Conservation (phyloP, 2,329 filamentous ascomycete species). For the Torrubiella hemipterigena region DNA sequence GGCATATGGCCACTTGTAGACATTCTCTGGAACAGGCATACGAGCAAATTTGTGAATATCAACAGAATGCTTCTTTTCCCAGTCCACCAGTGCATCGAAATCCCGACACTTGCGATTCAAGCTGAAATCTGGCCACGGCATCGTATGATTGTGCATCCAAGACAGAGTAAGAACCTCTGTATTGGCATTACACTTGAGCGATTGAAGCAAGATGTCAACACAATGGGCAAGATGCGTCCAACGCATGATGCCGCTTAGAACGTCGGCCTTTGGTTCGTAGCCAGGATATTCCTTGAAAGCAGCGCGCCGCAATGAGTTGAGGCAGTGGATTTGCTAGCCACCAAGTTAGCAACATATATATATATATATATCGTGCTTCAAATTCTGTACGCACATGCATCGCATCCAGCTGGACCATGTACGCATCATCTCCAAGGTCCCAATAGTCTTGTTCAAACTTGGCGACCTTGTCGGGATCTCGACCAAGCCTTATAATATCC, state of each 20-base stretch:
- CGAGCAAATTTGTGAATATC: too few species aligned
- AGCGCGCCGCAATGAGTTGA: conserved; percentile 9
- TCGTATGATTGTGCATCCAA: conserved; percentile 8
- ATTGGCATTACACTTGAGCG: conserved; percentile 10
- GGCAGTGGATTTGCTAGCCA: conserved; percentile 13
- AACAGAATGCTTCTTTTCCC: conserved; percentile 8
- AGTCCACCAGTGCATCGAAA: conserved; percentile 9
- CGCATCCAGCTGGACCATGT: conserved; percentile 19
- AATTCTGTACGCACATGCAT: too few species aligned
- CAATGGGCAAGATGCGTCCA: conserved; percentile 9
- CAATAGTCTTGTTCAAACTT: conserved; percentile 15
- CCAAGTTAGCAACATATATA: too few species aligned
- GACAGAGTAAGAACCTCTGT: conserved; percentile 7
- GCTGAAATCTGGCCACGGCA: conserved; percentile 10
- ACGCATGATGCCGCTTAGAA: conserved; percentile 3
- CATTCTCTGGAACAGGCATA: too few species aligned
- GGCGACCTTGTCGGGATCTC: conserved; percentile 14
- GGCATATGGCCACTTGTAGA: too few species aligned
- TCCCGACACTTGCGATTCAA: conserved; percentile 9
- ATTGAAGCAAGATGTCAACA: conserved; percentile 8
- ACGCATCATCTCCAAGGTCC: conserved; percentile 17
- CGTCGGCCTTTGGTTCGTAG: conserved; percentile 1
- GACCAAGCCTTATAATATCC: too few species aligned
- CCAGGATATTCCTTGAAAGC: conserved; percentile 6
- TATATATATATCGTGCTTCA: too few species aligned